Conservation (phyloP, 1,139 yeast genomes). For the Hemisphaericaspora xylofermentans region DNA sequence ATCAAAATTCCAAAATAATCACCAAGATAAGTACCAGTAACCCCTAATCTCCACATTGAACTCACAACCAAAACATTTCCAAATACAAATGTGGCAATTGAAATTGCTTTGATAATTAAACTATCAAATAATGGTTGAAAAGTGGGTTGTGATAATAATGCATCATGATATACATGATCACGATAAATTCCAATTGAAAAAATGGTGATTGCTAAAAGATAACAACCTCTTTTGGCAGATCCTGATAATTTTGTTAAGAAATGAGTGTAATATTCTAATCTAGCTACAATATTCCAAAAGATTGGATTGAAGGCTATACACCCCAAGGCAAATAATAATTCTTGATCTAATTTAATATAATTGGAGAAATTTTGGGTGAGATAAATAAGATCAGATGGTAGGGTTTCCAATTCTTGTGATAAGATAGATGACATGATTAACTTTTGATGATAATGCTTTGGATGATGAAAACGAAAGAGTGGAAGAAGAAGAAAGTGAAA, state of each 20-base stretch:
- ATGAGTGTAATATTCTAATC: conserved; percentile 77
- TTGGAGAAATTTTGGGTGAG: conserved; percentile 21
- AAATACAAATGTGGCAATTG: conserved; percentile 44
- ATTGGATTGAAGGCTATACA: conserved; percentile 88
- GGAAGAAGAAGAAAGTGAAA: not conserved
- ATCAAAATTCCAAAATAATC: conserved; percentile 96
- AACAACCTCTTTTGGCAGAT: conserved; percentile 75
- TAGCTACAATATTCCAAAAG: conserved; percentile 92
- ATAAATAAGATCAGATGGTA: conserved; percentile 15
- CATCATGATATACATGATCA: conserved; percentile 72
- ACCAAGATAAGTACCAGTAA: conserved; percentile 94
- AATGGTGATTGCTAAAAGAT: conserved; percentile 74
- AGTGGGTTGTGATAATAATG: conserved; percentile 49
- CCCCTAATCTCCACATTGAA: conserved; percentile 93
- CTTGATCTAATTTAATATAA: conserved; percentile 24
- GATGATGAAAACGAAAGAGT: not conserved
- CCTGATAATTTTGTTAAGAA: conserved; percentile 71
- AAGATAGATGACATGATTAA: conserved; percentile 1
- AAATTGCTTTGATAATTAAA: conserved; percentile 32
- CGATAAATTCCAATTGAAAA: conserved; percentile 81
- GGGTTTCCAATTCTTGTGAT: conserved; percentile 10
- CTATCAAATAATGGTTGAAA: conserved; percentile 50
- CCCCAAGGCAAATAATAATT: conserved; percentile 40
- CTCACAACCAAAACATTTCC: conserved; percentile 81
- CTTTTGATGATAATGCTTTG: not conserved